Evolutionary conservation across 352 stramenopile genomes (phyloP).

Genomic region (Phytophthora ramorum): DNA sequence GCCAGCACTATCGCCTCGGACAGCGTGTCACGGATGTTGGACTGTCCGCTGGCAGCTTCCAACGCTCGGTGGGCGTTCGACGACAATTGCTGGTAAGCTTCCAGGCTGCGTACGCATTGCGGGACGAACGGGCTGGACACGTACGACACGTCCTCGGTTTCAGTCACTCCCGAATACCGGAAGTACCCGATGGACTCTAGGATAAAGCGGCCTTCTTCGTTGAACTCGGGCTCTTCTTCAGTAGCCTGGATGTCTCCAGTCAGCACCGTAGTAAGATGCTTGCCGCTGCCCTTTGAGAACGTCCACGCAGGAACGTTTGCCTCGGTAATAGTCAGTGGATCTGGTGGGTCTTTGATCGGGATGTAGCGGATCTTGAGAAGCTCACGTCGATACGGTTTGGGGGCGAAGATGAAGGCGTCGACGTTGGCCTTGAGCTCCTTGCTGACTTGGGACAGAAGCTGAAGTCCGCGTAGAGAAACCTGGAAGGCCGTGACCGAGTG

Average conservation of each 20-base stretch:
- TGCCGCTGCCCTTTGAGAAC: constrained; percentile 43
- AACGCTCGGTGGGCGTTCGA: constrained; percentile 93
- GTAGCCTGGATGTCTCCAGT: constrained; percentile 11
- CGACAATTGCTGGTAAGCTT: constrained; percentile 70
- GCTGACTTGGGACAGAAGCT: constrained; percentile 49
- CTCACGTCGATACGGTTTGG: constrained; percentile 60
- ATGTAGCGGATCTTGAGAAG: constrained; percentile 70
- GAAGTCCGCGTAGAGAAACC: constrained; percentile 53
- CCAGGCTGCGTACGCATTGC: constrained; percentile 92
- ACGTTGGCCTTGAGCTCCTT: constrained; percentile 58
- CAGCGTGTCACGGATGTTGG: constrained; percentile 93
- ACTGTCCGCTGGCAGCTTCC: constrained; percentile 83
- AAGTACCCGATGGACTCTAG: constrained; percentile 87
- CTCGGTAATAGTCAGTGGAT: constrained; percentile 17
- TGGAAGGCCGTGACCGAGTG: constrained; percentile 72
- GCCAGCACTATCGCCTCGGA: constrained; percentile 94
- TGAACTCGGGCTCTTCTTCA: constrained; percentile 38
- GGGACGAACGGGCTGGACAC: constrained; percentile 95
- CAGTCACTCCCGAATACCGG: constrained; percentile 93
- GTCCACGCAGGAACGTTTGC: constrained; percentile 40
- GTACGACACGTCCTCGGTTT: constrained; percentile 96
- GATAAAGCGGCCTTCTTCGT: constrained; percentile 41
- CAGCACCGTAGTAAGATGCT: constrained; percentile 35
- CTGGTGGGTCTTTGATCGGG: constrained; percentile 51
- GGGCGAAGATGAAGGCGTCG: constrained; percentile 66